Evolutionary conservation across 768 basidiomycete species (phyloP), one percentile per base, ranked within the genome.

Genomic region (Mycena chlorophos): DNA sequence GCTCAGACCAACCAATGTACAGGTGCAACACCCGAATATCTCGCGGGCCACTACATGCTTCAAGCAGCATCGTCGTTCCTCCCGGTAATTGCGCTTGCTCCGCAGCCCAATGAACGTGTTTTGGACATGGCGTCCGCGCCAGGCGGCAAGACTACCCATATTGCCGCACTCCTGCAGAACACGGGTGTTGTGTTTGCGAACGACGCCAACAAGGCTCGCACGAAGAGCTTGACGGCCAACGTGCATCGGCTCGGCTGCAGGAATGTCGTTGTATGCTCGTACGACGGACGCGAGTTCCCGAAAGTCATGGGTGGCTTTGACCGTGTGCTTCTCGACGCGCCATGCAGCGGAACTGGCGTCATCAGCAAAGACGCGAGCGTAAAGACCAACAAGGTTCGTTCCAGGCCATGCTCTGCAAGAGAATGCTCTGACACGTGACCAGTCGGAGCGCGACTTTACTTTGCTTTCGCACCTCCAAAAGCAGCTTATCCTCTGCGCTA

Each of bases 301-400:
- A 97, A 94, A 71, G 94, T 99, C 46, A 95, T 99, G 81, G 97
- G 96, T 20, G 97, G 97, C 5, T 99, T 99, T 65, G 96, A 99
- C 66, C 81, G 97, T n/a, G 94, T 98, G 39, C 74, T 99, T 50
- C 73, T 99, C 42, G 97, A 99, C 72, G 96, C 97, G 30, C 97
- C 97, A 25, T 99, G 97, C 71, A 93, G 91, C 64, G 97, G 97
- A 28, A 98, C 97, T 2, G 97, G 97, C 57, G 96, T 99, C 52
- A 99, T 99, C 69, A 90, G 88, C 73, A 99, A 99, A 72, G 97
- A 99, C 69, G 81, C 90, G 19, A 94, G 93, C 68, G 97, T 99
- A 60, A 99, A 99, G 75, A 80, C 93, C 64, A 99, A 97, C 83
- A 99, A 99, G 86, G 96, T 94, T 63, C 67, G 47, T 30, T 45